Conservation (phyloP, 1,284 basidiomycete genomes). For the Rhodotorula sp. region DNA sequence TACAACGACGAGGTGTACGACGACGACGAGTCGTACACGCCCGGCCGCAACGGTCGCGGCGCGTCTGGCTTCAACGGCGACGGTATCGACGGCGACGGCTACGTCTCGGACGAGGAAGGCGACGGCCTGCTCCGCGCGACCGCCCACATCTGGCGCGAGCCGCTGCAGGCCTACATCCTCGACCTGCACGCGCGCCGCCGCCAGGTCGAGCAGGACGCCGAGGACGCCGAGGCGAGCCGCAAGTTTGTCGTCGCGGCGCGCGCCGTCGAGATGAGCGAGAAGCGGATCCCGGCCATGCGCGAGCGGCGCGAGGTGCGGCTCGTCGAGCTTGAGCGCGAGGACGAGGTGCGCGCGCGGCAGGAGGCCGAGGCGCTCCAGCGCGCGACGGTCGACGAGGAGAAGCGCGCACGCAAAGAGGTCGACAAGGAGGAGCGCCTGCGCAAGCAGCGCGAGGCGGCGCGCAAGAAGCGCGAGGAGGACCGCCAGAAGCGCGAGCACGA, state of each 20-base stretch:
- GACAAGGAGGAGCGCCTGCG: conserved; percentile 39
- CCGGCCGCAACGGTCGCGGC: neutral
- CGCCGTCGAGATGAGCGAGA: conserved; percentile 25
- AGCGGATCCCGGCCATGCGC: conserved; percentile 31
- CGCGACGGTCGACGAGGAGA: conserved; percentile 20
- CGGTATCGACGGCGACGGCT: conserved; percentile 2
- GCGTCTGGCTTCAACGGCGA: neutral
- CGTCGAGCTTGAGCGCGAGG: conserved; percentile 17
- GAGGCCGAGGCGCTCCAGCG: neutral
- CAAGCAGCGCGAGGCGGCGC: conserved; percentile 40
- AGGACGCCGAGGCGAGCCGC: conserved; percentile 31
- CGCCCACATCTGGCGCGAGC: conserved; percentile 40
- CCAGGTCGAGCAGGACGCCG: conserved; percentile 31
- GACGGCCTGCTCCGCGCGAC: conserved; percentile 36
- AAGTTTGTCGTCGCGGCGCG: conserved; percentile 31
- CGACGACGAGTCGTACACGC: conserved; percentile 15
- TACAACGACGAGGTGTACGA: conserved; percentile 35
- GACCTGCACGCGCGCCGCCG: conserved; percentile 22
- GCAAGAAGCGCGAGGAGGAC: conserved; percentile 35
- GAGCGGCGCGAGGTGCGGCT: conserved; percentile 18
- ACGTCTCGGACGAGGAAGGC: conserved; percentile 37
- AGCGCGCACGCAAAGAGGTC: conserved; percentile 17
- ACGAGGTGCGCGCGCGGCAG: neutral
- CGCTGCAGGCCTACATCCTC: conserved; percentile 31
- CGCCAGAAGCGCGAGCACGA: conserved; percentile 35